Evolutionary conservation across 257 asterid genomes (phyloP).

Genomic region (Lycium barbarum): DNA sequence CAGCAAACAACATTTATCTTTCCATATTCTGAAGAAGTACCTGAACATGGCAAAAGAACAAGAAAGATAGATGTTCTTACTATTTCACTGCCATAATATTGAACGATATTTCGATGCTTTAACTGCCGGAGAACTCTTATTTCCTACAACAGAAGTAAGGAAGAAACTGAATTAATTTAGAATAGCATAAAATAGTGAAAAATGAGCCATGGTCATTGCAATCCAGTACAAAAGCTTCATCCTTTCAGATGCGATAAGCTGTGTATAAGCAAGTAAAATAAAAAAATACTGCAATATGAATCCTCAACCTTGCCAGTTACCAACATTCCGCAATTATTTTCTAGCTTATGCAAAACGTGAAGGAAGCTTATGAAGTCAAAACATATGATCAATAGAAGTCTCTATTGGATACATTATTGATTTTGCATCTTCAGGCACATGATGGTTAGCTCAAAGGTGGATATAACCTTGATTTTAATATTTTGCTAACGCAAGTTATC

Average conservation of each 20-base stretch:
- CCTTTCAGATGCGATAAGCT: conserved; percentile 8
- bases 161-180: conserved; percentile 32
- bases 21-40: conserved; percentile 24
- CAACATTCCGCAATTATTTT: neutral
- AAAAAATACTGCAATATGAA: neutral
- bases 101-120: conserved; percentile 85
- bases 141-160: conserved; percentile 56
- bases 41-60: neutral
- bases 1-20: conserved; percentile 26
- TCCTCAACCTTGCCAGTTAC: neutral
- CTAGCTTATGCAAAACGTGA: neutral
- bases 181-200: conserved; percentile 24
- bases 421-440: conserved; percentile 26
- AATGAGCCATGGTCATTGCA: neutral
- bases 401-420: neutral
- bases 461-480: neutral
- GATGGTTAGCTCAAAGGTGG: conserved; percentile 14
- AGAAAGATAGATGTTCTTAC: conserved; percentile 51
- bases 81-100: conserved; percentile 77
- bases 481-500: conserved; percentile 7
- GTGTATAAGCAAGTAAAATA: neutral
- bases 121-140: conserved; percentile 74
- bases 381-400: neutral
- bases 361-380: conserved; percentile 6
- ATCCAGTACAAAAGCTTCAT: neutral